Conservation (phyloP, 2,329 filamentous ascomycete species). For the Fulvia fulva region DNA sequence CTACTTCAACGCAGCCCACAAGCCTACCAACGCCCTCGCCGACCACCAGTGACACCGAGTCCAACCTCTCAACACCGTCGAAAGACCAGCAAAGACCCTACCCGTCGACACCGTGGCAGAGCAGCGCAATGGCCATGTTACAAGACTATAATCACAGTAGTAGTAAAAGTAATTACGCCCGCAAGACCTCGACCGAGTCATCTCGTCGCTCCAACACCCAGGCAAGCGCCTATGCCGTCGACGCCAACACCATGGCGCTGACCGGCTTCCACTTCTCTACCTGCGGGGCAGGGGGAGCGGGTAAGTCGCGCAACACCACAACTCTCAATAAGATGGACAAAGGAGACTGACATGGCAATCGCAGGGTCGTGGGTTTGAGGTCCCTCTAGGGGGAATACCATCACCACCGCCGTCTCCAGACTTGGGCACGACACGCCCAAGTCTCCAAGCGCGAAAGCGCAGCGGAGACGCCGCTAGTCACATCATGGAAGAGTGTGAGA, state of each 20-base stretch:
- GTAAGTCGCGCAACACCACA: conserved; percentile 13
- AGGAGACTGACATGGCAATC: conserved; percentile 46
- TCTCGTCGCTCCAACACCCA: conserved; percentile 70
- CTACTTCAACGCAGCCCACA: conserved; percentile 2
- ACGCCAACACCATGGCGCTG: conserved; percentile 63
- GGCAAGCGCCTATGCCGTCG: conserved; percentile 87
- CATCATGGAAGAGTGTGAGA: conserved; percentile 99
- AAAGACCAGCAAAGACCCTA: conserved; percentile 1
- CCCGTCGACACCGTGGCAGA: conserved; percentile 44
- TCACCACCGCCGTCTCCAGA: conserved; percentile 79
- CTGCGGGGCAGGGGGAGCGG: conserved; percentile 66
- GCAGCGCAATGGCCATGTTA: conserved; percentile 62
- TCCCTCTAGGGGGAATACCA: conserved; percentile 73
- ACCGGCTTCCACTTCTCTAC: conserved; percentile 93
- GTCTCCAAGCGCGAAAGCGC: conserved; percentile 30
- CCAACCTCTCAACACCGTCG: background rate
- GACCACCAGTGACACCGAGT: conserved; percentile 6
- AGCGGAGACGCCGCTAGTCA: conserved; percentile 89
- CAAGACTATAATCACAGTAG: conserved; percentile 63
- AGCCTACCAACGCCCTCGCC: background rate
- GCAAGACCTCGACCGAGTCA: conserved; percentile 53
- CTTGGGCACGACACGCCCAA: conserved; percentile 21
- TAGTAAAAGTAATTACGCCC: conserved; percentile 62
- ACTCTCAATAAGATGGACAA: background rate
- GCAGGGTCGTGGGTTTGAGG: conserved; percentile 95